Conservation (phyloP, 495 filamentous ascomycete genomes). For the Neurospora discreta region DNA sequence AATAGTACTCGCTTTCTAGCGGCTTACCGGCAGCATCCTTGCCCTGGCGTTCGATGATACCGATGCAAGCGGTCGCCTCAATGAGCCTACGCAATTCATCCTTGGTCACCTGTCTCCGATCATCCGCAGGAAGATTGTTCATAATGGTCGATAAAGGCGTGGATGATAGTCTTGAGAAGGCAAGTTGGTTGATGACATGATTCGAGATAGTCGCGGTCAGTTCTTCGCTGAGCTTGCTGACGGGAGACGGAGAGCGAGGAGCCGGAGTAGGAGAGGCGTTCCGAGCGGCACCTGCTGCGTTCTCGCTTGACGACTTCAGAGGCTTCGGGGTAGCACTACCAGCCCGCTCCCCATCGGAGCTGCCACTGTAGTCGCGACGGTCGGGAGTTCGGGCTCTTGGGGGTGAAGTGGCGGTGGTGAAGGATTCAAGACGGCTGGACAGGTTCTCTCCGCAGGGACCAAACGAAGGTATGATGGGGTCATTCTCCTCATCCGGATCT, state of each 20-base stretch:
- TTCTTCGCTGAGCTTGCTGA: constrained; percentile 24
- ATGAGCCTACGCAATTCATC: constrained; percentile 59
- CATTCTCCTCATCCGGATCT: constrained; percentile 84
- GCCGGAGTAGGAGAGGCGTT: not conserved
- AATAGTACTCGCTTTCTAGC: constrained; percentile 94
- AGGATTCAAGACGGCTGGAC: constrained; percentile 63
- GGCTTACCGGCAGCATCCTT: constrained; percentile 94
- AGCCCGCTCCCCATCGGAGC: not conserved
- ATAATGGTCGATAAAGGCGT: constrained; percentile 82
- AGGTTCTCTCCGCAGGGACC: constrained; percentile 79
- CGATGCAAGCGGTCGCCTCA: constrained; percentile 62
- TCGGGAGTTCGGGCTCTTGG: not conserved
- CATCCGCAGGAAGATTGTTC: constrained; percentile 65
- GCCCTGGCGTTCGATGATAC: constrained; percentile 78
- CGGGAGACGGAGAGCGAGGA: constrained; percentile 18
- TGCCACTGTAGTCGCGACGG: not conserved
- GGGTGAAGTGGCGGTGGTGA: constrained; percentile 48
- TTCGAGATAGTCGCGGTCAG: constrained; percentile 43
- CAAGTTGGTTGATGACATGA: constrained; percentile 87
- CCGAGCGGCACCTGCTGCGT: not conserved
- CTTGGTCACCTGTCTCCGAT: constrained; percentile 43
- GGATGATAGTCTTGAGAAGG: constrained; percentile 91
- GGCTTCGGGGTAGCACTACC: constrained; percentile 4
- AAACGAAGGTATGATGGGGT: constrained; percentile 82
- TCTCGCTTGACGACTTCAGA: constrained; percentile 1